These are phyloP conservation scores for Eucalyptus rudis DNA, from an alignment of 345 rosid species.

Conservation along the genomic window DNA sequence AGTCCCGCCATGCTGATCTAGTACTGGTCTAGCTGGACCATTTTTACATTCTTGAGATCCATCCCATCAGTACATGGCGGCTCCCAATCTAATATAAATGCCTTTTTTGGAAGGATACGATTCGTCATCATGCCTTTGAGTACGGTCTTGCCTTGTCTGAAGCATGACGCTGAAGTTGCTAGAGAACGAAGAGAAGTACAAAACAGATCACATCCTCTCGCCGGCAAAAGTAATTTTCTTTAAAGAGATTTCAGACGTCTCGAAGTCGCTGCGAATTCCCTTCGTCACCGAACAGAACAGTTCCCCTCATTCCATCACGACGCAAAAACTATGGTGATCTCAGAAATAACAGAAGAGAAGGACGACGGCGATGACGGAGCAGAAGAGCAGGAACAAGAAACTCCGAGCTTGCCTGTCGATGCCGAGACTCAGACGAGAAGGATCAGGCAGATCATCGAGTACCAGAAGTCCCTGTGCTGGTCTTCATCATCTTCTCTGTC, in stretches of 20 bases:
- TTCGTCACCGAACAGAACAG: background rate
- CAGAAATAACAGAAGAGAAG: slow-evolving; percentile 31
- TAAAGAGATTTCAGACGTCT: background rate
- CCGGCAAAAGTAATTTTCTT: background rate
- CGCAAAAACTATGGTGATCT: background rate
- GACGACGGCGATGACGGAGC: background rate
- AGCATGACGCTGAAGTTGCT: background rate
- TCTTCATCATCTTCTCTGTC: slow-evolving; percentile 20
- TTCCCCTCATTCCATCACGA: background rate
- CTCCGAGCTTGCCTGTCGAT: slow-evolving; percentile 1
- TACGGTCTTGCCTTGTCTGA: background rate
- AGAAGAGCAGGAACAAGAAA: slow-evolving; percentile 11
- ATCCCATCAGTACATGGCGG: background rate
- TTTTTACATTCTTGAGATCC: background rate
- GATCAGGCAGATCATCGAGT: slow-evolving; percentile 23
- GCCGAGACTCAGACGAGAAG: slow-evolving; percentile 13
- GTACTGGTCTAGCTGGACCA: background rate
- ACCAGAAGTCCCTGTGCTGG: slow-evolving; percentile 28
- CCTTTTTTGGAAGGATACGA: background rate
- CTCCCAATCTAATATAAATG: background rate
- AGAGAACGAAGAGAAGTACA: background rate
- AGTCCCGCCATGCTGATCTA: background rate
- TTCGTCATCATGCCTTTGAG: background rate
- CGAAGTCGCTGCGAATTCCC: background rate
- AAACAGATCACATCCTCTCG: background rate